Base-by-base conservation (phyloP, 192 early-diverging fungal species). In the Ambispora gerdemannii region DNA sequence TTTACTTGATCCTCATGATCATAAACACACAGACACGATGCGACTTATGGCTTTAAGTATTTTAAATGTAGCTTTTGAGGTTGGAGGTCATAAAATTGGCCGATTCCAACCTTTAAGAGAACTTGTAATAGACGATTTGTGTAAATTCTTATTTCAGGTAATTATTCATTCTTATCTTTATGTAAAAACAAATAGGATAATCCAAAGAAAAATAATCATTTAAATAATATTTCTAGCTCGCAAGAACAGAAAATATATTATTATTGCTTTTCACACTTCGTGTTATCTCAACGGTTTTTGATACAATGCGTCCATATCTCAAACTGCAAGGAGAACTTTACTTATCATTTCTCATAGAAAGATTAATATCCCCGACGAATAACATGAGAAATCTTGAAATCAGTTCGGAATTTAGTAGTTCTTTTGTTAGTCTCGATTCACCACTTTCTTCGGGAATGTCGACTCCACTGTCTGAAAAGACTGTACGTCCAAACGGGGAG, bases 21-120 rank as follows among this genome's bases (percentile, higher is more conserved):
- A 89, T 68, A 88, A 91, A 65, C 95, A 97, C 77, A 97, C 94
- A 0, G 97, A 98, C 76, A 89, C 93, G 0, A 91, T 97, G 86
- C 84, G 97, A 15, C 77, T 95, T 35, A 84, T 98, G 78, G 92
- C 95, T 15, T 81, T 98, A 22, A 86, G 88, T n/a, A 88, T 97
- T 28, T 79, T 97, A 66, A 87, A 91, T 73, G 85, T 88, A 0
- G 95, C 90, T 0, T 81, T 98, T 67, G 95, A 97, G 75, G 86
- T 90, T 3, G 94, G 90, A 2, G 95, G 95, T 50, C 70, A 71
- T 28, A 91, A 89, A 7, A 88, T 98, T 51, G 83, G 87, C 3
- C 80, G 73, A 15, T 84, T 85, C 62, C 80, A 82, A n/a, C 52
- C 75, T 1, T 76, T 92, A 51, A 82, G 87, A 43, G 82, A 87